Percentiles rank a stretch among this genome's conserved stretches.
Evolutionary conservation across 257 asterid genomes (phyloP).

Genomic region (Solanum habrochaites): DNA sequence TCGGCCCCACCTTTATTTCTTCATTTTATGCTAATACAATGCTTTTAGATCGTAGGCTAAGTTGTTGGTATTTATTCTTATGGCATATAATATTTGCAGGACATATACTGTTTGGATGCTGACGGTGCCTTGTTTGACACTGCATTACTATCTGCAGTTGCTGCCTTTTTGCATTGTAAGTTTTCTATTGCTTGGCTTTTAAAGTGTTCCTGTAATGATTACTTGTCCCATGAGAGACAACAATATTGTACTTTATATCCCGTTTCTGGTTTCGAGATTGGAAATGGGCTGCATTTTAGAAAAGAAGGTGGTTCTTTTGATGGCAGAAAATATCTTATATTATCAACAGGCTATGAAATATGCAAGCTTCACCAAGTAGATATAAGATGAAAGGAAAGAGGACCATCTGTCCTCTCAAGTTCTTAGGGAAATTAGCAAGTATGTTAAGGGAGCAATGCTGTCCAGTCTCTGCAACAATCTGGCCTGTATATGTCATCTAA

Average conservation of each 20-base stretch:
- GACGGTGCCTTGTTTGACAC: constrained; percentile 93
- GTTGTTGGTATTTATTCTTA: neutral
- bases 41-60: neutral
- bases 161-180: constrained; percentile 81
- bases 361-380: neutral
- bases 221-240: neutral
- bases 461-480: neutral
- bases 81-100: constrained; percentile 29
- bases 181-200: neutral
- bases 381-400: neutral
- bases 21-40: neutral
- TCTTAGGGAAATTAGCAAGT: neutral
- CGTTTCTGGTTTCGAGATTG: neutral
- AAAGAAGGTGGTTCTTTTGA: neutral
- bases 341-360: neutral
- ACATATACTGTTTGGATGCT: constrained; percentile 89
- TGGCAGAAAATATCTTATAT: neutral
- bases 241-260: neutral
- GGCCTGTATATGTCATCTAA: neutral
- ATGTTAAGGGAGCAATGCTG: neutral
- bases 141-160: constrained; percentile 84
- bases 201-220: neutral
- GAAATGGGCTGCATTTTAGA: neutral
- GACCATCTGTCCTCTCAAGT: neutral
- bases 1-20: neutral